These are phyloP conservation scores for Drechslerella coelobrocha DNA, from an alignment of 2,329 filamentous ascomycete genomes.

Conservation along the genomic window DNA sequence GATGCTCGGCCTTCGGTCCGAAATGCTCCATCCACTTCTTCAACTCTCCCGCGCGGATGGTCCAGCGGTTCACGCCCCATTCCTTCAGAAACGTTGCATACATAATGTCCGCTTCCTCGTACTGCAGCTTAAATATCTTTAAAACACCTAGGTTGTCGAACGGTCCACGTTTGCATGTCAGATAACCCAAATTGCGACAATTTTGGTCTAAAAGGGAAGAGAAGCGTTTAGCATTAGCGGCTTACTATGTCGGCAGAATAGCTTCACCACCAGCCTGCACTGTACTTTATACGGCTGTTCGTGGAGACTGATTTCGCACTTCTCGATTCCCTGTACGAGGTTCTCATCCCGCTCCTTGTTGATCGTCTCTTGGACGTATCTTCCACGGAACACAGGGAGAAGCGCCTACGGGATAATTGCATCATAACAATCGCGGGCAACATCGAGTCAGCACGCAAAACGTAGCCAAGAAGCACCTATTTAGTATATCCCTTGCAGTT, in stretches of 20 bases:
- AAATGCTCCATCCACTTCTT: slow-evolving; percentile 65
- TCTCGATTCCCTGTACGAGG: slow-evolving; percentile 60
- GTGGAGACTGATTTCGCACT: slow-evolving; percentile 63
- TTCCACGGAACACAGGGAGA: slow-evolving; percentile 64
- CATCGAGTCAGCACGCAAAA: not conserved
- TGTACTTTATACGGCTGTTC: slow-evolving; percentile 61
- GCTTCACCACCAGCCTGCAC: slow-evolving; percentile 63
- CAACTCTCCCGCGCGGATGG: slow-evolving; percentile 61
- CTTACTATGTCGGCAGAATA: slow-evolving; percentile 62
- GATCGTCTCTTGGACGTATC: slow-evolving; percentile 59
- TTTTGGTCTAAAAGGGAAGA: too few relatives aligned
- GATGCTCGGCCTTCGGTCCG: slow-evolving; percentile 64
- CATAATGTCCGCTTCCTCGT: slow-evolving; percentile 65
- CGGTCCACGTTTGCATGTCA: slow-evolving; percentile 19
- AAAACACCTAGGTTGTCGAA: slow-evolving; percentile 59
- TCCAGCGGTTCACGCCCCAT: slow-evolving; percentile 62
- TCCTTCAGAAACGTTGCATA: slow-evolving; percentile 57
- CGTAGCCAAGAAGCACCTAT: not conserved
- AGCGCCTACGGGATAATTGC: too few relatives aligned
- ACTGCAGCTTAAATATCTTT: slow-evolving; percentile 65
- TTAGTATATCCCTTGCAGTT: too few relatives aligned
- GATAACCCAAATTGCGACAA: too few relatives aligned
- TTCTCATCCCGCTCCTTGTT: slow-evolving; percentile 58
- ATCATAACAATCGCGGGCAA: too few relatives aligned
- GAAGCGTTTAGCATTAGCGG: too few relatives aligned